These are phyloP conservation scores for Serendipita sp. DNA, from an alignment of 768 basidiomycete genomes.

Conservation along the genomic window DNA sequence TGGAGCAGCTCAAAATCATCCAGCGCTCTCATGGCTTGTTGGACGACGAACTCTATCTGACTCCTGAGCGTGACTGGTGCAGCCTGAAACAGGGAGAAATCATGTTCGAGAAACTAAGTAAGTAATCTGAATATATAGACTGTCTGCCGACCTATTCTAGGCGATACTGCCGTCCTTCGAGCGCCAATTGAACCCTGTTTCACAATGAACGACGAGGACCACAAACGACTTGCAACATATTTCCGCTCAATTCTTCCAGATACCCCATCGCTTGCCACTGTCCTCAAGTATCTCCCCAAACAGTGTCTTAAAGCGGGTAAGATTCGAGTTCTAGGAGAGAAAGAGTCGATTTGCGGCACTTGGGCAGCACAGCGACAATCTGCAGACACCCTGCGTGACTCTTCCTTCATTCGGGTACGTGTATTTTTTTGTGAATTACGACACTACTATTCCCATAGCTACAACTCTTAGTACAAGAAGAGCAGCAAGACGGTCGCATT, in stretches of 20 bases:
- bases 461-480: neutral
- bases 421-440: neutral
- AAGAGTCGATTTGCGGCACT: neutral
- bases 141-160: neutral
- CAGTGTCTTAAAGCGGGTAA: neutral
- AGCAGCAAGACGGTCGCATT: neutral
- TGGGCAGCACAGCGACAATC: neutral
- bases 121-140: neutral
- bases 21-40: neutral
- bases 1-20: constrained; percentile 3
- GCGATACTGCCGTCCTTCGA: neutral
- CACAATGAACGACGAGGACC: neutral
- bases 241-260: neutral
- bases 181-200: neutral
- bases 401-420: constrained; percentile 3
- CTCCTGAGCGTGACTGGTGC: neutral
- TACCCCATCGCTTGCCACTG: neutral
- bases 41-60: neutral
- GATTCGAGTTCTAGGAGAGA: neutral
- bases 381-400: neutral
- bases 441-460: neutral
- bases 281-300: neutral
- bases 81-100: neutral
- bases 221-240: neutral
- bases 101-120: neutral